Percentiles rank a stretch among this genome's conserved stretches.
Evolutionary conservation across 1,284 basidiomycete genomes (phyloP).

Genomic region (Schizopora paradoxa): DNA sequence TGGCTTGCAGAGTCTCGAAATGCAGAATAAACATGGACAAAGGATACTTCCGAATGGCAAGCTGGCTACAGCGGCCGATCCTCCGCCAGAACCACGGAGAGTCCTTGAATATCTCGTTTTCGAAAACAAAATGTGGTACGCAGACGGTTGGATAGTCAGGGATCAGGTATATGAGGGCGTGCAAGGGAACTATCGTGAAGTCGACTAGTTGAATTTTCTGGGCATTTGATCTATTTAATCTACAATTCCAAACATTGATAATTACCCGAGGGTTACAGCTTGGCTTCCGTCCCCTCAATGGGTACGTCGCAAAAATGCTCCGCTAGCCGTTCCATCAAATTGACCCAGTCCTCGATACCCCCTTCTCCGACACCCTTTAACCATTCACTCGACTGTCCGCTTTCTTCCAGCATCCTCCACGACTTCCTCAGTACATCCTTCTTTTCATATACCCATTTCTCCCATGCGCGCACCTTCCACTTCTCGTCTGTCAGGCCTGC

Average conservation of each 20-base stretch:
- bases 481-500: slow-evolving; percentile 29
- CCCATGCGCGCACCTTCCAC: slow-evolving; percentile 48
- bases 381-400: slow-evolving; percentile 53
- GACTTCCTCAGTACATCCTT: slow-evolving; percentile 44
- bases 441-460: slow-evolving; percentile 48
- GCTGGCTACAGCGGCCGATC: slow-evolving; percentile 27
- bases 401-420: slow-evolving; percentile 55
- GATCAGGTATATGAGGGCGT: slow-evolving; percentile 42
- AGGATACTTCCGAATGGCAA: slow-evolving; percentile 33
- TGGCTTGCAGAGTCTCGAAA: slow-evolving; percentile 38
- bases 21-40: slow-evolving; percentile 34
- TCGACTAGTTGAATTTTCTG: too few species aligned
- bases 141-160: slow-evolving; percentile 56
- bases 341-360: slow-evolving; percentile 56
- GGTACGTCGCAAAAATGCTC: too few species aligned
- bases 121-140: slow-evolving; percentile 68
- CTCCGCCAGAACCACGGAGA: slow-evolving; percentile 36
- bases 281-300: too few species aligned
- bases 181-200: slow-evolving; percentile 13
- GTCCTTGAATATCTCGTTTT: slow-evolving; percentile 65
- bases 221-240: too few species aligned
- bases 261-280: too few species aligned
- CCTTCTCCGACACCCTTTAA: slow-evolving; percentile 54
- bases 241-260: too few species aligned
- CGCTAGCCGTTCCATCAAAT: slow-evolving; percentile 38